These are phyloP conservation scores for Quercus phellos DNA, from an alignment of 331 rosid genomes.

Conservation along the genomic window DNA sequence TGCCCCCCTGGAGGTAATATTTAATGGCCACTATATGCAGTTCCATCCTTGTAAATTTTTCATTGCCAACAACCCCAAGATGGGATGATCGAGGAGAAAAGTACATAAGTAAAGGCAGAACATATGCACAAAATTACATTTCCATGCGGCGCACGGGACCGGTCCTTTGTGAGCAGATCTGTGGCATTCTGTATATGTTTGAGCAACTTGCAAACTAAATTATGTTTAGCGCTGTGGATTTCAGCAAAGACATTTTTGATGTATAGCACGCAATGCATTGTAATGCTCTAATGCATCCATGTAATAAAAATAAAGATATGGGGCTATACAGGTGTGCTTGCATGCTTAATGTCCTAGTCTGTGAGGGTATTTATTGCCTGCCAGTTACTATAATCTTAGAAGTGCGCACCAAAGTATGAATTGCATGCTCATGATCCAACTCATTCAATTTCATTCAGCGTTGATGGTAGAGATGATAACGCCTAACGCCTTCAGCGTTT, in stretches of 20 bases:
- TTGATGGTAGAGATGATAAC: not conserved
- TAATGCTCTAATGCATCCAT: not conserved
- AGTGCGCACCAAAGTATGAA: too few relatives aligned
- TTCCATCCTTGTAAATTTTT: not conserved
- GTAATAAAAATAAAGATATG: not conserved
- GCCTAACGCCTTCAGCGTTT: not conserved
- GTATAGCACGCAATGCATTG: conserved; percentile 8
- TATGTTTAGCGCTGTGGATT: not conserved
- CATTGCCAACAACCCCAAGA: not conserved
- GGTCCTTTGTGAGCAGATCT: not conserved
- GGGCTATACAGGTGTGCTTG: not conserved
- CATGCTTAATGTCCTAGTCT: not conserved
- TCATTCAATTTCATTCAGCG: not conserved
- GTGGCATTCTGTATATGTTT: not conserved
- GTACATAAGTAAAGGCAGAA: not conserved
- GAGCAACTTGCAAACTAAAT: not conserved
- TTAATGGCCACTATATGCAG: not conserved
- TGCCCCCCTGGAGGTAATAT: not conserved
- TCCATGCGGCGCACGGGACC: not conserved
- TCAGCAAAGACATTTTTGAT: not conserved
- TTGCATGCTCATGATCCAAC: not conserved
- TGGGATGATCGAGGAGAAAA: not conserved
- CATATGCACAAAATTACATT: not conserved
- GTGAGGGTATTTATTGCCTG: not conserved
- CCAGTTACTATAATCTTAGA: not conserved